phyloP scores from a whole-genome alignment of 2,329 filamentous ascomycete genomes.

The Cadophora sp. region DNA sequence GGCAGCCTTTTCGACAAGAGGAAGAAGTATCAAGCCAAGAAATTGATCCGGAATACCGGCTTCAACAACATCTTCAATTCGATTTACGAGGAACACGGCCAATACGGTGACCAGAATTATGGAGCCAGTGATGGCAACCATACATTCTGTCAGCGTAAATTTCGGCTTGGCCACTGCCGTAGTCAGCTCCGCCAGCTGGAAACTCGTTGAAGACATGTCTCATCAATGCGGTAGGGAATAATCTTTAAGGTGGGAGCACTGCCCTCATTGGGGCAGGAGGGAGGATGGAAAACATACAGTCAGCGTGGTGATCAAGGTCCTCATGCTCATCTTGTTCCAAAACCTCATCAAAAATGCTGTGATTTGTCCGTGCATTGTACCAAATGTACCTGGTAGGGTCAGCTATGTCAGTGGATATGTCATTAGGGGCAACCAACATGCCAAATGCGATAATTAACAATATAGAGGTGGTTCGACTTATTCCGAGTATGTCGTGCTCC shows the following conservation, averaged over 20 bases:
- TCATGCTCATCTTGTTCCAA: conserved; percentile 73
- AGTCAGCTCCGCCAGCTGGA: neutral
- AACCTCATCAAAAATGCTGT: conserved; percentile 77
- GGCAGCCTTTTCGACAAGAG: conserved; percentile 84
- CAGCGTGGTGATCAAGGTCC: conserved; percentile 68
- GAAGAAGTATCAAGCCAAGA: conserved; percentile 76
- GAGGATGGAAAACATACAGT: conserved; percentile 42
- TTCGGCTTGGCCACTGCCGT: conserved; percentile 59
- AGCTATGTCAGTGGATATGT: neutral
- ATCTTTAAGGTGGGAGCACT: too few species aligned
- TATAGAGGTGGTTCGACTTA: conserved; percentile 19
- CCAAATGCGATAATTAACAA: conserved; percentile 14
- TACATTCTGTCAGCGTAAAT: conserved; percentile 75
- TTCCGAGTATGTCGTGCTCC: conserved; percentile 18
- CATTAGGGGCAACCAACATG: neutral
- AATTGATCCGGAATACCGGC: conserved; percentile 62
- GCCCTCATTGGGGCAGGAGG: neutral
- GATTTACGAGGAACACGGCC: conserved; percentile 73
- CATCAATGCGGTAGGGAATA: neutral
- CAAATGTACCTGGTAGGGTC: conserved; percentile 11
- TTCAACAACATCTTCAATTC: conserved; percentile 69
- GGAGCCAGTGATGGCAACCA: conserved; percentile 68
- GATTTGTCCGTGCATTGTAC: conserved; percentile 59
- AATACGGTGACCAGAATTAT: conserved; percentile 76
- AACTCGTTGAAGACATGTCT: neutral